Conservation (phyloP, 2,329 filamentous ascomycete genomes). For the Beauveria caledonica region DNA sequence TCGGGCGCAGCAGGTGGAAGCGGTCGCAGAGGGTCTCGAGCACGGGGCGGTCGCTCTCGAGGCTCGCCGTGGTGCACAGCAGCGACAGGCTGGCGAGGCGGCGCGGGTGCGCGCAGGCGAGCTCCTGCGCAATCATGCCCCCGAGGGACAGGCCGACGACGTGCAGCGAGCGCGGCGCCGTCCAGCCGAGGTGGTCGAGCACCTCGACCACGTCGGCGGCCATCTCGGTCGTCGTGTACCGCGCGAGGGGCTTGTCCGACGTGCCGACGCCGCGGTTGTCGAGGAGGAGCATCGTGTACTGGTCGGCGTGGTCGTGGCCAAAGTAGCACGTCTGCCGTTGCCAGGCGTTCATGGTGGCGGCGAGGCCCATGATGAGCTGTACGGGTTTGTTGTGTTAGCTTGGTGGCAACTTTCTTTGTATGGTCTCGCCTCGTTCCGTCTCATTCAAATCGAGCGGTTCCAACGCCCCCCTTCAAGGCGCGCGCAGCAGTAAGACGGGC, state of each 20-base stretch:
- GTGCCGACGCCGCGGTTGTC: conserved; percentile 82
- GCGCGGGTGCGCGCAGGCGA: conserved; percentile 47
- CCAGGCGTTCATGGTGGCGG: conserved; percentile 60
- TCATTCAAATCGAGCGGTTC: not conserved
- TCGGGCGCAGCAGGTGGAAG: conserved; percentile 56
- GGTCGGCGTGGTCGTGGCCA: conserved; percentile 58
- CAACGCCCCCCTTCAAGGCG: no score
- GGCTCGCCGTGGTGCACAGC: conserved; percentile 51
- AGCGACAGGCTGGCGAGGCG: conserved; percentile 50
- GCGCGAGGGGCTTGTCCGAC: conserved; percentile 66
- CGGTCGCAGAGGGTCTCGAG: conserved; percentile 55
- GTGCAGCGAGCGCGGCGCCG: conserved; percentile 43
- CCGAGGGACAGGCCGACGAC: conserved; percentile 76
- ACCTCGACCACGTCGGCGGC: conserved; percentile 69
- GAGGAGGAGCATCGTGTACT: conserved; percentile 66
- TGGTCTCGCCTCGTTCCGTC: not conserved
- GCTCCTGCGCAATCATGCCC: conserved; percentile 86
- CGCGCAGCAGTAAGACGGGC: no score
- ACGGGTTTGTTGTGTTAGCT: not conserved
- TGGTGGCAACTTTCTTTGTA: not conserved
- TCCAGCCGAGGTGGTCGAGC: conserved; percentile 62
- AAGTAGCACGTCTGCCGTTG: conserved; percentile 79
- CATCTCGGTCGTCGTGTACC: conserved; percentile 82
- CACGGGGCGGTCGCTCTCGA: conserved; percentile 55
- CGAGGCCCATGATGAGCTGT: conserved; percentile 76